A percentile compares a stretch with the other conserved stretches of the same genome.
These are phyloP conservation scores for Drosera capensis DNA, from an alignment of 148 eudicot genomes.

Conservation along the genomic window DNA sequence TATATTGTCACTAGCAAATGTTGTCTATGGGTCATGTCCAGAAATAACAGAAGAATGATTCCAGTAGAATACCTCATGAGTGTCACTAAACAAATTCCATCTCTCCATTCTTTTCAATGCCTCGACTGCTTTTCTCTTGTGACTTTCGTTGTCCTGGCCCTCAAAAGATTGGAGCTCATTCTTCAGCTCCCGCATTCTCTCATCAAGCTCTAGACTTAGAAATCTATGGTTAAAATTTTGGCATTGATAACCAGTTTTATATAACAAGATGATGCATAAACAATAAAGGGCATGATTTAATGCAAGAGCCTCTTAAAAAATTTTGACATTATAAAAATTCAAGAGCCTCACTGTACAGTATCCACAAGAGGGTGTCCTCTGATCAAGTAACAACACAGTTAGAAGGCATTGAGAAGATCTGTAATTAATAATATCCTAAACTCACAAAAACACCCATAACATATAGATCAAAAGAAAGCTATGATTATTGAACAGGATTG, in stretches of 20 bases:
- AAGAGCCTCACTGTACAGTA: too few species aligned
- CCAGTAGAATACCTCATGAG: slow-evolving; percentile 37
- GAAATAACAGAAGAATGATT: neutral
- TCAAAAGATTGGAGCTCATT: slow-evolving; percentile 76
- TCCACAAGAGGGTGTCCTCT: too few species aligned
- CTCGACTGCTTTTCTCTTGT: slow-evolving; percentile 60
- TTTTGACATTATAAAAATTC: too few species aligned
- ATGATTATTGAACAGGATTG: neutral
- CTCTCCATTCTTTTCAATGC: slow-evolving; percentile 83
- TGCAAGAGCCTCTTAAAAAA: too few species aligned
- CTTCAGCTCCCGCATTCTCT: slow-evolving; percentile 82
- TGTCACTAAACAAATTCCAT: slow-evolving; percentile 87
- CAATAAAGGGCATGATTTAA: neutral
- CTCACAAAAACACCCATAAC: too few species aligned
- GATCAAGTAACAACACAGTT: too few species aligned
- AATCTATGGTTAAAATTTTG: too few species aligned
- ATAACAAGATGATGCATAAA: too few species aligned
- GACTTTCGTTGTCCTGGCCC: slow-evolving; percentile 69
- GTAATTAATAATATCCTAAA: too few species aligned
- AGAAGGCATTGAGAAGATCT: too few species aligned
- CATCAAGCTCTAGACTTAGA: slow-evolving; percentile 91
- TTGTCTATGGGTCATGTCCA: neutral
- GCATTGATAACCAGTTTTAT: too few species aligned
- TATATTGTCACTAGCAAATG: neutral
- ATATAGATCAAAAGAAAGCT: neutral